Evolutionary conservation across 2,329 filamentous ascomycete species (phyloP).

Genomic region (Ascocoryne sarcoides): DNA sequence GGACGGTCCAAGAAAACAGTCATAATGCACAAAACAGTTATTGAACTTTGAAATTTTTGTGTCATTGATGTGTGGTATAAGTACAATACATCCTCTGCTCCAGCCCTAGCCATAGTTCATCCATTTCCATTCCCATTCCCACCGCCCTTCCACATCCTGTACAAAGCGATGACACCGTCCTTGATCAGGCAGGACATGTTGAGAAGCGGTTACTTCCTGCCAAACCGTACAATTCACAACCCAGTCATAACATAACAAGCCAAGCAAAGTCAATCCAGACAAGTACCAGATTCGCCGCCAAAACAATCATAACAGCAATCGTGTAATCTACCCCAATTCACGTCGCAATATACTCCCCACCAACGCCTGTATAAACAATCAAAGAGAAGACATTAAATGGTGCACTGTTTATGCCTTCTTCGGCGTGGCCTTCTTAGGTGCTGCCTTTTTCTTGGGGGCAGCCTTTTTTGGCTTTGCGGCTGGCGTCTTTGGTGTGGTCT

Average conservation of each 20-base stretch:
- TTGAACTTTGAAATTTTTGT: background rate
- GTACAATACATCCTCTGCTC: background rate
- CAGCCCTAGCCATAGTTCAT: background rate
- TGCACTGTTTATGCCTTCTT: background rate
- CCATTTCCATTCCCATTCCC: background rate
- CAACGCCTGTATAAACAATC: background rate
- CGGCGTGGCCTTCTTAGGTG: constrained; percentile 20
- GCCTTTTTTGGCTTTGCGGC: constrained; percentile 17
- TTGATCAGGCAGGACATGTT: background rate
- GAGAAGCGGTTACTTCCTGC: too few relatives aligned
- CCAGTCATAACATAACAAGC: background rate
- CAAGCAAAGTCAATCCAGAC: background rate
- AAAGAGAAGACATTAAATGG: background rate
- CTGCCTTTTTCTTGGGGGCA: constrained; percentile 30
- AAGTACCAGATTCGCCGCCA: background rate
- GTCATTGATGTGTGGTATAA: background rate
- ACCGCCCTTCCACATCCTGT: background rate
- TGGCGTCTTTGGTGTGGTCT: constrained; percentile 42
- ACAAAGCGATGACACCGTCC: background rate
- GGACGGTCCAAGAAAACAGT: background rate
- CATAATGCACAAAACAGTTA: background rate
- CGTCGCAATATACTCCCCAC: background rate
- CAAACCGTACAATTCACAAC: background rate
- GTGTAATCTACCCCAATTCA: background rate
- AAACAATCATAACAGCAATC: background rate